Conservation (phyloP, 2,329 filamentous ascomycete genomes). For the Calonectria naviculata region DNA sequence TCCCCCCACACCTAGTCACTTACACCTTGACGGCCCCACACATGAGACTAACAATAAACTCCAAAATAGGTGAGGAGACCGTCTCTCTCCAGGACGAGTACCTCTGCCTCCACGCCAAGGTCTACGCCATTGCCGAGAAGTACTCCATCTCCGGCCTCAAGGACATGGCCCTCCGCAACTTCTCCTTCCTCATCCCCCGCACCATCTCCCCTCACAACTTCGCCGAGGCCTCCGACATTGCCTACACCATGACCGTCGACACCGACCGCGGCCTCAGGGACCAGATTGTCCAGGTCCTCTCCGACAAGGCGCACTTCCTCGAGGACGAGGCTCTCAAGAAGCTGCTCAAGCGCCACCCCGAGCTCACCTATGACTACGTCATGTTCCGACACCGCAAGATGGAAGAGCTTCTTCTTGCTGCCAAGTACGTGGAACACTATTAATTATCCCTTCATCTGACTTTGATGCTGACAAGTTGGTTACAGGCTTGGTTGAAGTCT, state of each 20-base stretch:
- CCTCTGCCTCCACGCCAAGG: conserved; percentile 21
- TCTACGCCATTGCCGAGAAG: conserved; percentile 21
- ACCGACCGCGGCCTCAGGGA: conserved; percentile 10
- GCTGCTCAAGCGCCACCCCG: conserved; percentile 14
- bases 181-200: conserved; percentile 8
- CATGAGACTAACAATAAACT: not conserved
- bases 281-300: conserved; percentile 9
- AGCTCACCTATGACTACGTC: conserved; percentile 14
- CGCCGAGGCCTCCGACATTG: conserved; percentile 10
- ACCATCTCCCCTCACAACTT: conserved; percentile 17
- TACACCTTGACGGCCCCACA: not conserved
- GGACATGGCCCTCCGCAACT: conserved; percentile 10
- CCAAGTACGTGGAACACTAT: not conserved
- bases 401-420: not conserved
- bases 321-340: conserved; percentile 17
- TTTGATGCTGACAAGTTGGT: not conserved
- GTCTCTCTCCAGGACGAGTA: conserved; percentile 15
- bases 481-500: too few relatives aligned
- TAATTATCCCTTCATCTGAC: not conserved
- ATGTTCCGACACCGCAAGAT: conserved; percentile 4
- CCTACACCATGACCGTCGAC: conserved; percentile 14
- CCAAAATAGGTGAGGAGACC: conserved; percentile 1
- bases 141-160: conserved; percentile 16
- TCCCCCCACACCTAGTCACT: not conserved
- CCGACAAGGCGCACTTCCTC: not conserved